These are phyloP conservation scores for Botryotinia calthae DNA, from an alignment of 2,329 filamentous ascomycete genomes.

Conservation along the genomic window DNA sequence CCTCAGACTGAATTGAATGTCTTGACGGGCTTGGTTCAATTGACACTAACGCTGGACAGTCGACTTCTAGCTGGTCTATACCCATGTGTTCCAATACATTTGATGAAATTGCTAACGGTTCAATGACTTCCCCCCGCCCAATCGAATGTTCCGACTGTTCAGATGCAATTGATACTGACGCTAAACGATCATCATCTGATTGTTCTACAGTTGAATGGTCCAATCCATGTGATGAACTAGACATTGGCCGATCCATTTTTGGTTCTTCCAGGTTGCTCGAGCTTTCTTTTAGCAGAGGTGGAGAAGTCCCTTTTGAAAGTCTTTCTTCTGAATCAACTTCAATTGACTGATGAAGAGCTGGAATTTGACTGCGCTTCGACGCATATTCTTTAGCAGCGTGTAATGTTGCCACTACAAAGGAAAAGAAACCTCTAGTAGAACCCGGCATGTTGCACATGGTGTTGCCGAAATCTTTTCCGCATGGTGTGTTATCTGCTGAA, in stretches of 20 bases:
- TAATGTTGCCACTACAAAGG: not conserved
- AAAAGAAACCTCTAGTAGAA: not conserved
- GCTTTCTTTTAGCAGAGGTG: not conserved
- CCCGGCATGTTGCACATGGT: not conserved
- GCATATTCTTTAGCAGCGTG: not conserved
- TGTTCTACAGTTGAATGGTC: not conserved
- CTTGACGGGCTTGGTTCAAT: not conserved
- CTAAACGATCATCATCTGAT: not conserved
- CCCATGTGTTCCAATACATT: not conserved
- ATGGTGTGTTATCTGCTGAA: not conserved
- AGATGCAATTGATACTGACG: not conserved
- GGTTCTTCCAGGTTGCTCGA: not conserved
- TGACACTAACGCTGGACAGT: not conserved
- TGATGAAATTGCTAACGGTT: not conserved
- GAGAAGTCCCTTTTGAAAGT: not conserved
- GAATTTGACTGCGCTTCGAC: no score
- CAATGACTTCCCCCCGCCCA: not conserved
- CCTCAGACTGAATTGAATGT: not conserved
- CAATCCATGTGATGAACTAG: not conserved
- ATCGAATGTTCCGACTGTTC: not conserved
- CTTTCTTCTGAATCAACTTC: not conserved
- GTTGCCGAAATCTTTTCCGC: not conserved
- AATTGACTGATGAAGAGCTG: not conserved
- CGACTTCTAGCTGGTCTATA: not conserved
- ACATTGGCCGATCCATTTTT: not conserved